These are phyloP conservation scores for Aspergillus calidoustus DNA, from an alignment of 2,329 filamentous ascomycete genomes.

Conservation along the genomic window DNA sequence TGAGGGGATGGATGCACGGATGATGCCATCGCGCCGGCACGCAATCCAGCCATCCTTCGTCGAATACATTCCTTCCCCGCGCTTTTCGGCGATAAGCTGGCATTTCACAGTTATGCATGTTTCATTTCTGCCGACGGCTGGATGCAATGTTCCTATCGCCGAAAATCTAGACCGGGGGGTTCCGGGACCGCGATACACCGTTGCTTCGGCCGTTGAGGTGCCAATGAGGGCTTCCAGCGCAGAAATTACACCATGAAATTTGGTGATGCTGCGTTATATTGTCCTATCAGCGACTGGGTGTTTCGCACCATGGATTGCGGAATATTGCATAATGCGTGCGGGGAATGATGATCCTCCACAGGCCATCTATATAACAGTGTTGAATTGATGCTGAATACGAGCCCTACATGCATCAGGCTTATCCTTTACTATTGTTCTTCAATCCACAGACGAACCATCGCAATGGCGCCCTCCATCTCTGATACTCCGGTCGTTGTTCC, in stretches of 20 bases:
- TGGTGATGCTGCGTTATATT: not conserved
- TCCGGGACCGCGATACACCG: not conserved
- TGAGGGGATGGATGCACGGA: constrained; percentile 4
- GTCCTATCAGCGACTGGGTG: not conserved
- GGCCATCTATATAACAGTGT: constrained; percentile 1
- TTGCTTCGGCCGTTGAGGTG: not conserved
- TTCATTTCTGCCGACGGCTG: not conserved
- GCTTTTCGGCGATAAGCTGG: constrained; percentile 8
- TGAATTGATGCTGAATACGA: not conserved
- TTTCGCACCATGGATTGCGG: constrained; percentile 1
- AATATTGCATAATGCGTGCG: constrained; percentile 15
- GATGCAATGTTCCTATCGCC: constrained; percentile 7
- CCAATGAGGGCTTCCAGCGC: not conserved
- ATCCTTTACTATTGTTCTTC: not conserved
- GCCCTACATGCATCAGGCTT: not conserved
- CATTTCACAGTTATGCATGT: not conserved
- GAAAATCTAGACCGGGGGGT: not conserved
- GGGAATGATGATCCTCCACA: not conserved
- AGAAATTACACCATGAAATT: not conserved
- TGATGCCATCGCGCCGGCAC: constrained; percentile 17
- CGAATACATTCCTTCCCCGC: not conserved
- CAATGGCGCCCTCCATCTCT: constrained; percentile 30
- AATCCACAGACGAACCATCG: not conserved
- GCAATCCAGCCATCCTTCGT: constrained; percentile 8
- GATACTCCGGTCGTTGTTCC: constrained; percentile 26